These are phyloP conservation scores for Penicillium sp. DNA, from an alignment of 2,329 filamentous ascomycete genomes.

Conservation along the genomic window DNA sequence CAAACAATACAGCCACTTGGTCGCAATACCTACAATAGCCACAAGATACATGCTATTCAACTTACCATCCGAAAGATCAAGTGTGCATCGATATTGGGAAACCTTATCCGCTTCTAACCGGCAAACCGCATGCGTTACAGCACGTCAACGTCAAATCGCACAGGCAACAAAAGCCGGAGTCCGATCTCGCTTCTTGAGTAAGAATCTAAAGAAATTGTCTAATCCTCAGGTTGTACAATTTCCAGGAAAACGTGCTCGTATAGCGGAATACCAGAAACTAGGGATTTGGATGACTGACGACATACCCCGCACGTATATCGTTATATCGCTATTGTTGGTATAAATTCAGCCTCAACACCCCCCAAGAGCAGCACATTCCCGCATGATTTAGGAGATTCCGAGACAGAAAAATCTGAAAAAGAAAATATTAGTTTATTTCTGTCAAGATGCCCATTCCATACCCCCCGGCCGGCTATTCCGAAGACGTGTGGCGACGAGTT, in stretches of 20 bases:
- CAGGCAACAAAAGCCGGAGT: neutral
- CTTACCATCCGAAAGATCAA: no score
- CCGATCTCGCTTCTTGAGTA: neutral
- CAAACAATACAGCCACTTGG: no score
- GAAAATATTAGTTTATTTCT: neutral
- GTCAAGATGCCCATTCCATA: conserved; percentile 10
- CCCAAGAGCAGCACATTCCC: neutral
- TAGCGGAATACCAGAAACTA: neutral
- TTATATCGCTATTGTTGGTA: neutral
- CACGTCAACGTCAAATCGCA: no score
- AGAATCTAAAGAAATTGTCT: neutral
- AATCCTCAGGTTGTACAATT: neutral
- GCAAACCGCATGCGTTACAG: no score
- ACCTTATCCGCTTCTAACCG: no score
- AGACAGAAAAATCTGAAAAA: neutral
- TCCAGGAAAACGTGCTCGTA: neutral
- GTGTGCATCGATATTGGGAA: no score
- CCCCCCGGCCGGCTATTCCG: conserved; percentile 14
- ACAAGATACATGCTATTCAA: no score
- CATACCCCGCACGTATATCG: neutral
- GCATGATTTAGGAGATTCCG: neutral
- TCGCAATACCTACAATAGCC: no score
- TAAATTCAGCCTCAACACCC: neutral
- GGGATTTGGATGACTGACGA: neutral
- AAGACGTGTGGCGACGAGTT: conserved; percentile 14